A percentile compares a stretch with the other conserved stretches of the same genome.
These are phyloP conservation scores for Coemansia furcata DNA, from an alignment of 192 early-diverging fungal genomes.

Conservation along the genomic window DNA sequence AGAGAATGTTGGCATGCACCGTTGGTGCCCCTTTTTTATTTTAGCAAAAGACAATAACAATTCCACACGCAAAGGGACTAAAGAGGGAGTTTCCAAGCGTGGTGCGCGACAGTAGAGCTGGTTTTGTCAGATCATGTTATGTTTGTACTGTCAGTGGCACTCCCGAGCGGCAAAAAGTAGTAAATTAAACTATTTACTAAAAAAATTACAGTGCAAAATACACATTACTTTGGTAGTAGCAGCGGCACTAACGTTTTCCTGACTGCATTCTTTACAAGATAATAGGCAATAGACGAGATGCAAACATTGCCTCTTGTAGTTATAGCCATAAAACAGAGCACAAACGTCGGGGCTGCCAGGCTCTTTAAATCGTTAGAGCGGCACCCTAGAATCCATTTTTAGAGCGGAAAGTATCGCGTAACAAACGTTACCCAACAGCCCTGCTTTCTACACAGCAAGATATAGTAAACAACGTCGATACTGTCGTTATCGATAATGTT, in stretches of 20 bases:
- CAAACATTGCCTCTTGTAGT: background rate
- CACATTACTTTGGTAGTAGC: background rate
- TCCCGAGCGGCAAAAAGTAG: background rate
- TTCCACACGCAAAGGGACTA: background rate
- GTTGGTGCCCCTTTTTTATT: background rate
- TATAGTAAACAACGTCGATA: background rate
- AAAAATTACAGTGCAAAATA: background rate
- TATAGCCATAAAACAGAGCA: background rate
- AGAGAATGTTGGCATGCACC: background rate
- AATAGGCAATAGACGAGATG: background rate
- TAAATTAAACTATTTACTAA: background rate
- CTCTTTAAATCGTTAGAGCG: background rate
- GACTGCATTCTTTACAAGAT: background rate
- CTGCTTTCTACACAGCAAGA: background rate
- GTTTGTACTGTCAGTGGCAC: slow-evolving; percentile 4
- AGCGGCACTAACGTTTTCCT: slow-evolving; percentile 4
- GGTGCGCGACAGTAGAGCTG: background rate
- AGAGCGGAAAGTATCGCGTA: slow-evolving; percentile 10
- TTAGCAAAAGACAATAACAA: background rate
- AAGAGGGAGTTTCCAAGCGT: background rate
- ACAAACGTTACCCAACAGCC: slow-evolving; percentile 9
- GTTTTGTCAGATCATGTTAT: background rate
- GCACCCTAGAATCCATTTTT: slow-evolving; percentile 31
- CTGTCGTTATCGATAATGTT: background rate
- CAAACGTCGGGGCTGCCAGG: background rate